These are phyloP conservation scores for Ampelocalamus luodianensis DNA, from an alignment of 176 grass and related monocot genomes.

Conservation along the genomic window DNA sequence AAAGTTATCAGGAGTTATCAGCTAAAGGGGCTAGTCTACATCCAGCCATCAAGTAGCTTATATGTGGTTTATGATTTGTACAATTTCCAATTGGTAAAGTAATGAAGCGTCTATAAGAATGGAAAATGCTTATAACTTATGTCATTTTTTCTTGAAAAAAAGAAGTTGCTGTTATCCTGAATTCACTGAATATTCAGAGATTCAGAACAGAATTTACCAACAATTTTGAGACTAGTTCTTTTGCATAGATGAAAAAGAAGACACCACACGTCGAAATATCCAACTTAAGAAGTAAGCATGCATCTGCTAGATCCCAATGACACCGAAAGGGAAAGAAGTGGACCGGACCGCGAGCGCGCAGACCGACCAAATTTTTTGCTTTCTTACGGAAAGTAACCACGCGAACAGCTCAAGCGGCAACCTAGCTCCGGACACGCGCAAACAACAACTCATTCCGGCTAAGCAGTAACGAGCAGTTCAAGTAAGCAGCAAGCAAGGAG, in stretches of 20 bases:
- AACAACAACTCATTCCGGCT: constrained; percentile 37
- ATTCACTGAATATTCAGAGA: neutral
- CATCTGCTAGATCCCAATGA: constrained; percentile 49
- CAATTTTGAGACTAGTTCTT: neutral
- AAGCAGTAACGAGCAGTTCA: neutral
- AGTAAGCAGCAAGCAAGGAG: constrained; percentile 27
- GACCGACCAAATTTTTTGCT: constrained; percentile 35
- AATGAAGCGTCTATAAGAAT: neutral
- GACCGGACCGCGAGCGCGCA: constrained; percentile 45
- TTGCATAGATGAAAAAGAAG: neutral
- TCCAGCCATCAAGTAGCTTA: neutral
- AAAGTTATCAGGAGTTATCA: neutral
- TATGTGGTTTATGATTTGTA: neutral
- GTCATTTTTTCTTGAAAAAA: neutral
- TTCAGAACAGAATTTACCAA: constrained; percentile 5
- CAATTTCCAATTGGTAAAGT: neutral
- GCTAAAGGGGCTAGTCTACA: constrained; percentile 1
- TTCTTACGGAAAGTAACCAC: constrained; percentile 29
- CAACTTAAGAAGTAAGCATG: constrained; percentile 3
- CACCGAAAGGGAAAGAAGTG: constrained; percentile 61
- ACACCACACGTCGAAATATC: neutral
- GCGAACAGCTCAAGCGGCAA: constrained; percentile 11
- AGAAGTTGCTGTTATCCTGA: neutral
- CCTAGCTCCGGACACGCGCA: constrained; percentile 25
- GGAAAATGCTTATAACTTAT: neutral